phyloP scores from a whole-genome alignment of 1,139 yeast genomes.

The Pichia cactophila region DNA sequence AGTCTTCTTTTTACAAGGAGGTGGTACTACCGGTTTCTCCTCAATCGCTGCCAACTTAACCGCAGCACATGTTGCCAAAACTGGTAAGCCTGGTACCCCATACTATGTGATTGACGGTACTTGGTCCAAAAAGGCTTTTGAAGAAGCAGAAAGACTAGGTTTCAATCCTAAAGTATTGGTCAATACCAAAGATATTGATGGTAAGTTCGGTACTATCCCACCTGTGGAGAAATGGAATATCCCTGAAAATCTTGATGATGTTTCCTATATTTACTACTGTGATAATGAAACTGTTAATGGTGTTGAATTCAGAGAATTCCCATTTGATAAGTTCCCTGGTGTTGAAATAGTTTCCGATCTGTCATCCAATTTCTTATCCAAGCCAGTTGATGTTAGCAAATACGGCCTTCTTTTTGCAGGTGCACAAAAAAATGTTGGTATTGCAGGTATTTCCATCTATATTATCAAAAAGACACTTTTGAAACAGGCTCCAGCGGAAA shows the following conservation, averaged over 20 bases:
- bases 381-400: conserved; percentile 69
- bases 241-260: conserved; percentile 36
- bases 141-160: conserved; percentile 83
- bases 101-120: conserved; percentile 88
- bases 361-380: conserved; percentile 87
- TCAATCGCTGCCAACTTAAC: conserved; percentile 76
- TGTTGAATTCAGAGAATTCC: conserved; percentile 63
- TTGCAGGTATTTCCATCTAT: conserved; percentile 90
- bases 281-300: conserved; percentile 97
- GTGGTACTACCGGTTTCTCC: conserved; percentile 94
- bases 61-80: conserved; percentile 62
- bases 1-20: conserved; percentile 92
- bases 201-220: conserved; percentile 65
- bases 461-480: conserved; percentile 76
- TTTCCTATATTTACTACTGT: conserved; percentile 83
- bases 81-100: conserved; percentile 68
- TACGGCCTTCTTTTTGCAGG: conserved; percentile 92
- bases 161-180: conserved; percentile 64
- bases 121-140: conserved; percentile 84
- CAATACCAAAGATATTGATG: conserved; percentile 49
- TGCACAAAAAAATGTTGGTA: conserved; percentile 94
- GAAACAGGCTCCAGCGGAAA: conserved; percentile 58
- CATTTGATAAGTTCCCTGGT: conserved; percentile 51
- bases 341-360: conserved; percentile 87
- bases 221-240: conserved; percentile 54